phyloP scores from a whole-genome alignment of 2,329 filamentous ascomycete species.

The Samsoniella hepiali region DNA sequence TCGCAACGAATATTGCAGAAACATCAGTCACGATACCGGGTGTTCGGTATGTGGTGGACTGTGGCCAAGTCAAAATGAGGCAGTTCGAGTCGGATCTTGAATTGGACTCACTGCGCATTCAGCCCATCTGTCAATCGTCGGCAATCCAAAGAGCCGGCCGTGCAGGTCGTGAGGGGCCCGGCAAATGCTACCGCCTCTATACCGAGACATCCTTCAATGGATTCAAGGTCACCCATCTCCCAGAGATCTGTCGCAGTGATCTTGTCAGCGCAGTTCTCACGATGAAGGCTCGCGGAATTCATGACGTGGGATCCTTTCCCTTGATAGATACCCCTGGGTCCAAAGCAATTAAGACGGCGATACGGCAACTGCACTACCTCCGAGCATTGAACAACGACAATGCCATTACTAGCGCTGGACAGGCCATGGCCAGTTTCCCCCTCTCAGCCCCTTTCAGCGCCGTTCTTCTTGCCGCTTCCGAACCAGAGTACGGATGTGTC shows the following conservation, averaged over 20 bases:
- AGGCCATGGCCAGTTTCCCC: constrained; percentile 77
- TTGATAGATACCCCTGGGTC: constrained; percentile 77
- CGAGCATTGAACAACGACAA: constrained; percentile 71
- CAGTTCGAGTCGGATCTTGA: constrained; percentile 77
- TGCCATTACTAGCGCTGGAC: constrained; percentile 68
- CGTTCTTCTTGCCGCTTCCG: constrained; percentile 76
- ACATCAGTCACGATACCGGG: constrained; percentile 95
- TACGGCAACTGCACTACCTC: constrained; percentile 76
- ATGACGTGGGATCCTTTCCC: constrained; percentile 78
- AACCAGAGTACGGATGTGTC: constrained; percentile 68
- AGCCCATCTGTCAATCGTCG: constrained; percentile 88
- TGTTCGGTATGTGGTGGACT: constrained; percentile 86
- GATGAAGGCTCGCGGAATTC: constrained; percentile 87
- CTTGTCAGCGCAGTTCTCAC: constrained; percentile 81
- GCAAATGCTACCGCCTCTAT: constrained; percentile 87
- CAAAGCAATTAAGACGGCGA: constrained; percentile 75
- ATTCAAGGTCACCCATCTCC: constrained; percentile 70
- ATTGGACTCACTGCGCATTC: constrained; percentile 86
- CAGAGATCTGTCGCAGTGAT: constrained; percentile 89
- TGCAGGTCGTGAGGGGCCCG: constrained; percentile 86
- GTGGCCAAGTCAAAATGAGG: constrained; percentile 91
- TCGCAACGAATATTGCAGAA: constrained; percentile 97
- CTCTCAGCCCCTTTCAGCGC: constrained; percentile 77
- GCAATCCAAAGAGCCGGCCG: constrained; percentile 88
- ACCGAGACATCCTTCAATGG: constrained; percentile 71